Evolutionary conservation across 352 stramenopile species (phyloP), one percentile per base, ranked within the genome.

Genomic region (Pythium sp.): DNA sequence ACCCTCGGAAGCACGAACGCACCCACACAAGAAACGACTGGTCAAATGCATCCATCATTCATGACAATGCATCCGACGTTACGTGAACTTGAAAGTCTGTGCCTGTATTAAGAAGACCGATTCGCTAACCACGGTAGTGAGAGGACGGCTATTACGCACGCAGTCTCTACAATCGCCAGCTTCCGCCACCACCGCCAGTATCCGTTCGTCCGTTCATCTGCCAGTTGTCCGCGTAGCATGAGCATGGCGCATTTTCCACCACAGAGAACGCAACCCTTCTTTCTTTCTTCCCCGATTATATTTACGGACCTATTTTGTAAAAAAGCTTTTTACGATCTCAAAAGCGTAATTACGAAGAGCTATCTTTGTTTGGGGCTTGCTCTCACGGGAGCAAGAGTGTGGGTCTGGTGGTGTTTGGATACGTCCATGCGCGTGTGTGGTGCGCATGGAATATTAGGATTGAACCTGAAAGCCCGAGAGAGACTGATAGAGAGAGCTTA

Each of bases 401-500:
- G 53, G 26, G 53, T 58, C 53, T 20, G 24, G 3, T 12, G 24
- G 51, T 30, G n/a, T 63, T 64, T 65, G 60, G 60, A 65, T 65
- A 63, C 38, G 41, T 46, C 26, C 18, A 22, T 47, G 49, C 3
- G 26, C 15, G 20, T 22, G 62, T 61, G 64, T 51, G 64, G 36
- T 58, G 53, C 24, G 12, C 12, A 41, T 58, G 53, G 53, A 58
- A 58, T 58, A 58, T 36, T 58, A 58, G 53, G 41, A 18, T 36
- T 57, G 49, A 14, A 38, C 1, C 34, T 12, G 11, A 22, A 30
- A 28, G 49, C 49, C 49, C 41, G 26, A 46, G 6, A 58, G 46
- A 32, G 54, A 20, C 47, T 22, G 24, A 24, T 18, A 64, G 41
- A 38, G 30, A 24, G 36, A 46, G 38, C 12, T 12, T 5, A 20